Conservation (phyloP, 257 asterid species). For the Plantago major region DNA sequence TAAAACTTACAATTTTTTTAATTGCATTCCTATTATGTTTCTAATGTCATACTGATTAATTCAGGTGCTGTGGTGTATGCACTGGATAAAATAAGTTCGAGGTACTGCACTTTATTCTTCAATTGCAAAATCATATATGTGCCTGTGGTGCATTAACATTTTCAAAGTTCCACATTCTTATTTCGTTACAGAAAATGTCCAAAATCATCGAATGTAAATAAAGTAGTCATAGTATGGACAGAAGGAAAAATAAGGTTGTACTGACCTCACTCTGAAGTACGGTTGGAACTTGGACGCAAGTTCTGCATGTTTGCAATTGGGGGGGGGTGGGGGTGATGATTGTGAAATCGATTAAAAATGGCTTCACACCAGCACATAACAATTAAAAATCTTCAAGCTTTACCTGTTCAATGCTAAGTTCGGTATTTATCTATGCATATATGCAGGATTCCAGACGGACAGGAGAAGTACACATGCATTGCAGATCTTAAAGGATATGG, state of each 20-base stretch:
- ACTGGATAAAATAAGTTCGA: conserved; percentile 60
- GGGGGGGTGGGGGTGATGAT: no score
- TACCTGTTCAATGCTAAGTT: background rate
- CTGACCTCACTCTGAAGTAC: no score
- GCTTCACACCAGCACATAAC: no score
- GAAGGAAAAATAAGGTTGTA: background rate
- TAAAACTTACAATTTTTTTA: background rate
- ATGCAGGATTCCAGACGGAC: conserved; percentile 53
- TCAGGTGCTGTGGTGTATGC: conserved; percentile 64
- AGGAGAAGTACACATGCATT: conserved; percentile 68
- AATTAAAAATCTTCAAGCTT: no score
- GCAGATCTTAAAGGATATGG: conserved; percentile 75
- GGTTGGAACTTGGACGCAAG: no score
- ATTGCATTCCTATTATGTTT: background rate
- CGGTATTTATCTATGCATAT: background rate
- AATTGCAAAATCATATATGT: no score
- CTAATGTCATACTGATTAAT: background rate
- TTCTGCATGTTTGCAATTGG: no score
- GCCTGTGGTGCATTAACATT: background rate
- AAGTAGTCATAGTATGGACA: background rate
- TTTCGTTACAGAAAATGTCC: background rate
- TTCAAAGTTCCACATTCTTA: background rate
- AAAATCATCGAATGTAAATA: background rate
- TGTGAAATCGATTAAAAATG: no score
- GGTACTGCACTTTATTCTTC: conserved; percentile 31